A percentile compares a stretch with the other conserved stretches of the same genome.
These are phyloP conservation scores for Galeopsis tetrahit DNA, from an alignment of 257 asterid genomes.

Conservation along the genomic window DNA sequence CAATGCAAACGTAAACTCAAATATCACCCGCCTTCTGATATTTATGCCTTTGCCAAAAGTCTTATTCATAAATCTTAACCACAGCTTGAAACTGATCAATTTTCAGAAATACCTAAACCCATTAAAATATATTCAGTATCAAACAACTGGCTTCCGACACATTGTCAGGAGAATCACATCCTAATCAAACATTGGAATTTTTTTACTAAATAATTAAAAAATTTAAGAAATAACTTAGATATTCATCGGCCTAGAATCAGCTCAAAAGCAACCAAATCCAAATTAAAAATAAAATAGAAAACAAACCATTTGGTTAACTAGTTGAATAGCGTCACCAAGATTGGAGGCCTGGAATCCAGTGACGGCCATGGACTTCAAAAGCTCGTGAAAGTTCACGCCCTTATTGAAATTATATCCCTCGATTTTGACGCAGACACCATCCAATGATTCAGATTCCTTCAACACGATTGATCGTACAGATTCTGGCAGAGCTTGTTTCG, in stretches of 20 bases:
- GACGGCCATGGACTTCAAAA: slow-evolving; percentile 69
- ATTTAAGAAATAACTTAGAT: neutral
- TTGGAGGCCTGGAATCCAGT: slow-evolving; percentile 97
- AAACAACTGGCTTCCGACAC: neutral
- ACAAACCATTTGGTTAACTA: slow-evolving; percentile 84
- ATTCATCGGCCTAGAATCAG: neutral
- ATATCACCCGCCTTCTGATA: neutral
- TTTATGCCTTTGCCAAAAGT: neutral
- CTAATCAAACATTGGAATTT: neutral
- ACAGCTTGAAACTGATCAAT: neutral
- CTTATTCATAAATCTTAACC: neutral
- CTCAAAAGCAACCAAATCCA: neutral
- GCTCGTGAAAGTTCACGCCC: slow-evolving; percentile 71
- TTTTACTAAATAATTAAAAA: neutral
- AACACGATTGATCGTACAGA: slow-evolving; percentile 59
- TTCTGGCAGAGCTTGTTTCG: slow-evolving; percentile 46
- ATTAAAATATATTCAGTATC: neutral
- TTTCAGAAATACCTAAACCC: neutral
- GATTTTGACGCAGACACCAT: slow-evolving; percentile 56
- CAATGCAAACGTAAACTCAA: neutral
- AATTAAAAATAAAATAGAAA: neutral
- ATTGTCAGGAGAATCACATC: slow-evolving; percentile 15
- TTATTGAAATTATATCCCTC: slow-evolving; percentile 87
- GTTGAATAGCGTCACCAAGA: slow-evolving; percentile 86
- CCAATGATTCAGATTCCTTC: slow-evolving; percentile 70